Base-by-base conservation (phyloP, 768 basidiomycete genomes). In the Phlebiopsis flavidoalba region DNA sequence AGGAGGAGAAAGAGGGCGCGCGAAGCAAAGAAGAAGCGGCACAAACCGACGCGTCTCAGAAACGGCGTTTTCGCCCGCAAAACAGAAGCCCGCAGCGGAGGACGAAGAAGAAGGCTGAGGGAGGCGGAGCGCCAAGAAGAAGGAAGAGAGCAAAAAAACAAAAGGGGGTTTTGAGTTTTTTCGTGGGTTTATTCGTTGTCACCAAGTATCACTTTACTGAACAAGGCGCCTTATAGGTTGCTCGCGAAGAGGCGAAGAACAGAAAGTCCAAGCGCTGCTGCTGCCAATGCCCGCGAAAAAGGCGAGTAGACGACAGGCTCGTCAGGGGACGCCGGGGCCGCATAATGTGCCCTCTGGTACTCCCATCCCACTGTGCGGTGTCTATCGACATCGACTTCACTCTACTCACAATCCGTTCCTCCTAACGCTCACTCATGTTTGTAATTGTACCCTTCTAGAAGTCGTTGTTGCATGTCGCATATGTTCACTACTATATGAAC, bases 1-100 rank as follows among this genome's bases (percentile, higher is more conserved):
- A 92, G 67, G 86, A 96, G 71, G 96, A 98, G 76, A 98, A 98
- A 74, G 93, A 90, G 63, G n/a, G 91, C 91, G 0, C 81, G 94
- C 11, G 94, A 95, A 68, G 90, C 91, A 40, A 98, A 97, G 80
- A 95, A 93, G 79, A 83, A 83, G 75, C n/a, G n/a, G 72, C 68
- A 70, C 77, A 79, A 73, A 45, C 53, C 21, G 72, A 73, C 64
- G 75, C 72, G 59, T 70, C 75, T 33, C 77, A 73, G 61, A 79
- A 40, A 79, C 65, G 80, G 77, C 61, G 82, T 83, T n/a, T n/a
- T n/a, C n/a, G 64, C 77, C 78, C 66, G 79, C 80, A 47, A 88
- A 87, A 72, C 77, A 75, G 36, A 87, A 86, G 62, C n/a, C n/a
- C n/a, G 86, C 81, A 52, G 88, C 86, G 64, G 87, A 85, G 60